A percentile compares a stretch with the other conserved stretches of the same genome.
These are phyloP conservation scores for Eucalyptus regnans DNA, from an alignment of 345 rosid genomes.

Conservation along the genomic window DNA sequence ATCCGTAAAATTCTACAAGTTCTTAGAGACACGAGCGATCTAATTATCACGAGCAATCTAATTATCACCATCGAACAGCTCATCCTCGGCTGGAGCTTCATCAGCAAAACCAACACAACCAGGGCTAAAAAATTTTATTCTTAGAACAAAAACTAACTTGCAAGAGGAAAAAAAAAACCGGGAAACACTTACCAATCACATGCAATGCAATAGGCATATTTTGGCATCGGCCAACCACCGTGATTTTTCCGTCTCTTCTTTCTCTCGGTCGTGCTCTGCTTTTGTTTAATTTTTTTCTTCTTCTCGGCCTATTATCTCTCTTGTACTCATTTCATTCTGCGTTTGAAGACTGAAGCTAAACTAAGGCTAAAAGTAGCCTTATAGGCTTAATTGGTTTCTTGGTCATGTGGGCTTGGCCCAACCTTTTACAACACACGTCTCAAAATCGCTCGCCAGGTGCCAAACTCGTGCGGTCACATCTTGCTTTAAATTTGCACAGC, in stretches of 20 bases:
- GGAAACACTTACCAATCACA: background rate
- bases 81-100: background rate
- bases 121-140: accelerated
- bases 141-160: background rate
- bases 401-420: background rate
- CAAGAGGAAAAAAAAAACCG: background rate
- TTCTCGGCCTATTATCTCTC: too few relatives aligned
- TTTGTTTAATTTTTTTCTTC: too few relatives aligned
- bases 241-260: too few relatives aligned
- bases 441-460: background rate
- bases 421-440: background rate
- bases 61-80: background rate
- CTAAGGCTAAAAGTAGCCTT: background rate
- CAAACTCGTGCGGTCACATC: background rate
- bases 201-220: background rate
- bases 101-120: background rate
- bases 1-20: background rate
- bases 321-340: too few relatives aligned
- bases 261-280: too few relatives aligned
- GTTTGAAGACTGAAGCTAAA: background rate
- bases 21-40: background rate
- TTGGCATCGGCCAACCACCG: background rate
- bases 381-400: background rate
- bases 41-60: background rate
- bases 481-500: too few relatives aligned